A percentile compares a stretch with the other conserved stretches of the same genome.
Conservation (phyloP, 768 basidiomycete species). For the Solioccasus polychromus region DNA sequence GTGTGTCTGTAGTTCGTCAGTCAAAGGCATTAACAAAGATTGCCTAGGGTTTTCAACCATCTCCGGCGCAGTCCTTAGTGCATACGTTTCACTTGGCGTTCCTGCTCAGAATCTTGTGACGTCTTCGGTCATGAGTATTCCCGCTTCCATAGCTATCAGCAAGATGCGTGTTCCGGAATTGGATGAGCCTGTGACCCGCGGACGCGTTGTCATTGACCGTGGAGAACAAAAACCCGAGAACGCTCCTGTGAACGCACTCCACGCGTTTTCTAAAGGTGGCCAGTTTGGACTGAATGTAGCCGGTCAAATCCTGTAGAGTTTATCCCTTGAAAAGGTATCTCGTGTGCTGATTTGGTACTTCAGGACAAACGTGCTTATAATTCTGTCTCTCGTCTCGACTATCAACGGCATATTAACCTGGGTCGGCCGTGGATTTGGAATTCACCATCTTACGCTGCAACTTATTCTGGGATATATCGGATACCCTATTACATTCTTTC, state of each 20-base stretch:
- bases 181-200: constrained; percentile 85
- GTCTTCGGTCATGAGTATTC: constrained; percentile 92
- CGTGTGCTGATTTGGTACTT: constrained; percentile 5
- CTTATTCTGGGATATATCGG: constrained; percentile 84
- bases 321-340: background rate
- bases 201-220: constrained; percentile 75
- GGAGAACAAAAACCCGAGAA: constrained; percentile 55
- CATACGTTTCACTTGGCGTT: constrained; percentile 78
- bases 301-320: constrained; percentile 74
- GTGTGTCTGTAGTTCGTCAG: constrained; percentile 8
- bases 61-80: constrained; percentile 83
- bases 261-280: constrained; percentile 86
- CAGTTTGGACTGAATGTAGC: constrained; percentile 83
- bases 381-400: constrained; percentile 75
- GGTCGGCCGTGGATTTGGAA: constrained; percentile 85
- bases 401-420: constrained; percentile 87
- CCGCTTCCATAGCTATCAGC: constrained; percentile 89
- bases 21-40: constrained; percentile 2
- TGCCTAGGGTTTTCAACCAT: constrained; percentile 78
- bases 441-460: constrained; percentile 78
- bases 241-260: constrained; percentile 73
- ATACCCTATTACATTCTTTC: constrained; percentile 84
- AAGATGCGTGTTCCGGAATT: constrained; percentile 84
- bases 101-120: constrained; percentile 80
- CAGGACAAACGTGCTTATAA: constrained; percentile 81